Base-by-base conservation (phyloP, 1,139 yeast species). In the Yamadazyma dushanensis region DNA sequence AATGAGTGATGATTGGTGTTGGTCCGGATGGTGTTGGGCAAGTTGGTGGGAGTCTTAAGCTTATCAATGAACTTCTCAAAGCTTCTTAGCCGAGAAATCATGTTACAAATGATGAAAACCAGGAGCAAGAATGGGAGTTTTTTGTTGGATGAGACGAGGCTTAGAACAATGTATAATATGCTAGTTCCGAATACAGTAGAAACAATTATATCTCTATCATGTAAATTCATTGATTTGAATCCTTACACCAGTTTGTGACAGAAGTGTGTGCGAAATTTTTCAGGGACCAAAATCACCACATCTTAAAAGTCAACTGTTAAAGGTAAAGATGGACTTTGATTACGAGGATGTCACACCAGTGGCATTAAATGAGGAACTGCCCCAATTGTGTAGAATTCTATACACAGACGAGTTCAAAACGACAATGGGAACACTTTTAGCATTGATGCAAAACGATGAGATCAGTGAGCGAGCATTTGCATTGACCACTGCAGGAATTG, bases 371-470 rank as follows among this genome's bases (percentile, higher is more conserved):
- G 73, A 68, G 21, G 69, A 71, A 37, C 72, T 69, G 56, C 72
- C 73, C 1, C 69, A 75, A 44, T 60, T 92, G 25, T 87, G 96
- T 40, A 80, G 78, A 39, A 92, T 92, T 36, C 63, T 87, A 49
- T 94, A 92, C 62, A 70, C 80, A 10, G 83, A 79, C 2, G 89
- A 84, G 39, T 92, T 86, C 62, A 70, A 66, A 43, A 47, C 57
- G 13, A 69, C 77, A 1, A 76, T 87, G 73, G 85, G 86, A 2
- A 56, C 73, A 5, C 59, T 86, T 18, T 64, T 88, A 16, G 82
- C 85, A 0, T 56, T 88, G 23, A 71, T 87, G 75, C 61, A 66
- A 11, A 47, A 54, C 11, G 64, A 76, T 20, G 97, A 89, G 53
- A 68, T 73, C 50, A 75, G 89, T 1, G 80, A 76, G 31, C 66